phyloP scores from a whole-genome alignment of 768 basidiomycete species.

The Amanita rubescens region DNA sequence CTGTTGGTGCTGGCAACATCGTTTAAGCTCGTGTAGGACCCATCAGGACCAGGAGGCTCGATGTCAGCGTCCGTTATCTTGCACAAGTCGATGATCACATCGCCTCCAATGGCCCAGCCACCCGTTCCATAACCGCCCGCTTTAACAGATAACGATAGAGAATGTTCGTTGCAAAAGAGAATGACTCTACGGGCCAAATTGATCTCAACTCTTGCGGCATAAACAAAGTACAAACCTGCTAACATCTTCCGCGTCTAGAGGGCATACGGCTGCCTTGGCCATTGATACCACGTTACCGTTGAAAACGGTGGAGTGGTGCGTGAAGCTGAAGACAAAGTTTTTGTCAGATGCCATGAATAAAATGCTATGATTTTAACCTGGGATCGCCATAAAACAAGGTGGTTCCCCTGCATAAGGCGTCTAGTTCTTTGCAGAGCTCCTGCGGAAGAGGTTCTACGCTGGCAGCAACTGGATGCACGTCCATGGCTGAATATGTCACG shows the following conservation, averaged over 20 bases:
- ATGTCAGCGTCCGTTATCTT: slow-evolving; percentile 62
- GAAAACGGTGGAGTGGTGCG: slow-evolving; percentile 51
- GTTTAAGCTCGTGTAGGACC: slow-evolving; percentile 52
- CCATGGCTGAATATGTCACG: neutral
- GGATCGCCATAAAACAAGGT: slow-evolving; percentile 37
- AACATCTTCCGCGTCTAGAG: slow-evolving; percentile 74
- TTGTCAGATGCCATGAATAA: neutral
- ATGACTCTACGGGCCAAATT: slow-evolving; percentile 41
- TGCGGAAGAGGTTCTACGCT: slow-evolving; percentile 19
- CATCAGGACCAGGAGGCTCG: slow-evolving; percentile 46
- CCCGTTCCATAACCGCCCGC: slow-evolving; percentile 90
- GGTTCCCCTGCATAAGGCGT: slow-evolving; percentile 36
- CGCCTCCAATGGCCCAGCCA: slow-evolving; percentile 83
- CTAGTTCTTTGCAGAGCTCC: slow-evolving; percentile 38
- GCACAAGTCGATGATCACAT: slow-evolving; percentile 77
- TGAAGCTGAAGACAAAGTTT: slow-evolving; percentile 28
- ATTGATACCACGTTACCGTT: slow-evolving; percentile 65
- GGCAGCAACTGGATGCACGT: neutral
- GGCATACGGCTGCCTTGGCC: slow-evolving; percentile 62
- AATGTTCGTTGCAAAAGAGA: slow-evolving; percentile 64
- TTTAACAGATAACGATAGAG: slow-evolving; percentile 71
- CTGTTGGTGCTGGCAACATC: slow-evolving; percentile 43
- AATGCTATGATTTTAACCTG: slow-evolving; percentile 21
- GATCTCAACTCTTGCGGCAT: neutral
- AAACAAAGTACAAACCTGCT: slow-evolving; percentile 50